These are phyloP conservation scores for Daphne laureola DNA, from an alignment of 441 rosid genomes.

Conservation along the genomic window DNA sequence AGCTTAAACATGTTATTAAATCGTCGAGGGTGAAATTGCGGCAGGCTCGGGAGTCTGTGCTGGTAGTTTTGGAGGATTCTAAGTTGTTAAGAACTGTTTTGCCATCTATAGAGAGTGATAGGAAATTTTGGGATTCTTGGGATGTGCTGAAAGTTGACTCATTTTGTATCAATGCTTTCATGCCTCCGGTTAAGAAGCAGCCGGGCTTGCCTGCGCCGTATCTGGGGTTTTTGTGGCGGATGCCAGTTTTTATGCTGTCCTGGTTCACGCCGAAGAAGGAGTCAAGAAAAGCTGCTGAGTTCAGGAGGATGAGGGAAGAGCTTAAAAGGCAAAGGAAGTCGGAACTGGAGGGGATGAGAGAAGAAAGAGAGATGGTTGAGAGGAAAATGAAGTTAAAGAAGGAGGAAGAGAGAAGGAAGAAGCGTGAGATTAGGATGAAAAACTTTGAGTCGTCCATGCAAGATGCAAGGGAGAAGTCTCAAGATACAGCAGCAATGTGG, in stretches of 20 bases:
- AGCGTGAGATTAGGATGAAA: slow-evolving; percentile 43
- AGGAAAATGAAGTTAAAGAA: slow-evolving; percentile 41
- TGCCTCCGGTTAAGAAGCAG: slow-evolving; percentile 76
- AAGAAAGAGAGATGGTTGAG: slow-evolving; percentile 67
- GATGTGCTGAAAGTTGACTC: slow-evolving; percentile 57
- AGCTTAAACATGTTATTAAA: slow-evolving; percentile 76
- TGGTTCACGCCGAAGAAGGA: slow-evolving; percentile 61
- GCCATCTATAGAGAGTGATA: slow-evolving; percentile 59
- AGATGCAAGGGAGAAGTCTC: slow-evolving; percentile 48
- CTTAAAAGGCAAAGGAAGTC: slow-evolving; percentile 58
- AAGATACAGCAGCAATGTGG: slow-evolving; percentile 52
- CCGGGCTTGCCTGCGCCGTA: slow-evolving; percentile 57
- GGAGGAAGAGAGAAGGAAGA: slow-evolving; percentile 53
- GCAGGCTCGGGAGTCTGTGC: slow-evolving; percentile 49
- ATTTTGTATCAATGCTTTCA: slow-evolving; percentile 66
- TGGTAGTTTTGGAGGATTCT: slow-evolving; percentile 81
- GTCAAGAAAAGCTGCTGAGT: slow-evolving; percentile 54
- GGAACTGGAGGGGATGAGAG: slow-evolving; percentile 46
- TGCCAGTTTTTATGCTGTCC: slow-evolving; percentile 52
- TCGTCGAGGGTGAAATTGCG: slow-evolving; percentile 41
- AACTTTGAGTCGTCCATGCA: slow-evolving; percentile 55
- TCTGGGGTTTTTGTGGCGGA: slow-evolving; percentile 67
- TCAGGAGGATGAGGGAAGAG: slow-evolving; percentile 60
- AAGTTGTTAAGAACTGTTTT: slow-evolving; percentile 74
- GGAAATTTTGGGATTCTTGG: slow-evolving; percentile 84